Percentiles rank a stretch among this genome's conserved stretches.
Conservation (phyloP, 352 stramenopile species). For the Phytophthora palmivora region DNA sequence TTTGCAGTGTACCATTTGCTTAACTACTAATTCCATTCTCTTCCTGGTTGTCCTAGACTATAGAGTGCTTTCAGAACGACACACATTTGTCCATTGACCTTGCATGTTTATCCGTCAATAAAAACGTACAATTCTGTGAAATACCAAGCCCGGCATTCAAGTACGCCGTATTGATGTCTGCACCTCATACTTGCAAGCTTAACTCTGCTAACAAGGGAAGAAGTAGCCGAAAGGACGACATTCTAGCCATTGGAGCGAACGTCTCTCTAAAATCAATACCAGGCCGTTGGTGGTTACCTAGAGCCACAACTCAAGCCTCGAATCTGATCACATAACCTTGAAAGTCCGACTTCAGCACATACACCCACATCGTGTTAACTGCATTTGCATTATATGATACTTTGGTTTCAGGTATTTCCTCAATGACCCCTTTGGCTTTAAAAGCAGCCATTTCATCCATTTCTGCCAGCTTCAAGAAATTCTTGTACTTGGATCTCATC, state of each 20-base stretch:
- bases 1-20: no score
- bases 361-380: slow-evolving; percentile 18
- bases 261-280: slow-evolving; percentile 10
- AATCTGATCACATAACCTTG: slow-evolving; percentile 12
- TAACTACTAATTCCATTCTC: no score
- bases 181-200: not conserved
- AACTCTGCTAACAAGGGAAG: slow-evolving; percentile 7
- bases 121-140: no score
- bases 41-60: no score
- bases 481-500: slow-evolving; percentile 1
- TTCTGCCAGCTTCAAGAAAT: not conserved
- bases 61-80: no score
- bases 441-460: slow-evolving; percentile 4
- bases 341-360: slow-evolving; percentile 10
- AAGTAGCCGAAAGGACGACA: slow-evolving; percentile 13
- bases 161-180: no score
- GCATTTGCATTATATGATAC: not conserved
- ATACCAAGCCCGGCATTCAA: no score
- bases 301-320: not conserved
- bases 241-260: no score
- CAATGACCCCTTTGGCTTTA: no score
- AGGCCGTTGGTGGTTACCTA: slow-evolving; percentile 9
- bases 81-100: no score
- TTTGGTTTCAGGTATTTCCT: not conserved
- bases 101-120: no score